Percentiles rank a stretch among this genome's conserved stretches.
These are phyloP conservation scores for Silene vulgaris DNA, from an alignment of 179 eudicot genomes.

Conservation along the genomic window DNA sequence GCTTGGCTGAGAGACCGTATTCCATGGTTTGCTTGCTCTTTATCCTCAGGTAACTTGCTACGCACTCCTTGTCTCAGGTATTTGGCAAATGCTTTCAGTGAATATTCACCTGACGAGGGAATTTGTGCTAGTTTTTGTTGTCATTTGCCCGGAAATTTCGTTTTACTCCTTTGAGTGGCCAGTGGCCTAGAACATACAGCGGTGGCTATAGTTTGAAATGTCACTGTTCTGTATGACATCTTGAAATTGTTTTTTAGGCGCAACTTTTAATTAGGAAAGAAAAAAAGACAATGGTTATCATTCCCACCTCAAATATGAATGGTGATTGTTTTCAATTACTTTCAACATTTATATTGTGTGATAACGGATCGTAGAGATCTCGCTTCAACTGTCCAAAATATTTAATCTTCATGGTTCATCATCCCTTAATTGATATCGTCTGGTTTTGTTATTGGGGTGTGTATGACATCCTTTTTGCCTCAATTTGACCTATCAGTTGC, in stretches of 20 bases:
- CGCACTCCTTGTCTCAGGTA: slow-evolving; percentile 8
- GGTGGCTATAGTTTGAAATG: not conserved
- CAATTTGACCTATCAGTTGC: no score
- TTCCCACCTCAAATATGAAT: no score
- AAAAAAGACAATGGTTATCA: no score
- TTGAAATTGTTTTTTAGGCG: not conserved
- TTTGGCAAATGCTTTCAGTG: slow-evolving; percentile 3
- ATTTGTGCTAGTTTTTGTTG: not conserved
- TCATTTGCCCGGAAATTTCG: not conserved
- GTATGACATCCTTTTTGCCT: no score
- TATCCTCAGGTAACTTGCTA: slow-evolving; percentile 27
- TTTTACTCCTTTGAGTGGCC: not conserved
- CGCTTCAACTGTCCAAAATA: no score
- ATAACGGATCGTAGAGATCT: no score
- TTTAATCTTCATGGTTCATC: no score
- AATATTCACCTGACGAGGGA: not conserved
- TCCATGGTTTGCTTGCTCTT: not conserved
- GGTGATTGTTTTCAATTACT: no score
- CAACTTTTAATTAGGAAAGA: no score
- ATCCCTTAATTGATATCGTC: no score
- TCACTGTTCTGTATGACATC: not conserved
- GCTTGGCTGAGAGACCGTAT: slow-evolving; percentile 21
- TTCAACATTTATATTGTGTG: no score
- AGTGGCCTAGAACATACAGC: not conserved
- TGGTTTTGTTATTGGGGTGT: no score